Evolutionary conservation across 2,329 filamentous ascomycete species (phyloP).

Genomic region (Fusarium sp.): DNA sequence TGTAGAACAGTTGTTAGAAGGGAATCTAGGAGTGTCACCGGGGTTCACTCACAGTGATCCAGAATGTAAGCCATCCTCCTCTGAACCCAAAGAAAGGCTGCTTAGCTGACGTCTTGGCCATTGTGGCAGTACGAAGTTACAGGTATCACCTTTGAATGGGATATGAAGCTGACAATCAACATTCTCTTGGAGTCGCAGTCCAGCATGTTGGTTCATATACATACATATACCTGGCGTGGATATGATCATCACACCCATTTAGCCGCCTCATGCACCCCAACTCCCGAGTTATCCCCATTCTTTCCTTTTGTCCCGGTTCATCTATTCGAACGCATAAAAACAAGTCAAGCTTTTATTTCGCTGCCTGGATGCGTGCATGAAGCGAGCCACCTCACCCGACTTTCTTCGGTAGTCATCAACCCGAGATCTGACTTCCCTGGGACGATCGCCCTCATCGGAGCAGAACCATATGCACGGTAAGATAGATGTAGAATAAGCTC

Average conservation of each 20-base stretch:
- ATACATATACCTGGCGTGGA: neutral
- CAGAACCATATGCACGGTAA: too few relatives aligned
- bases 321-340: neutral
- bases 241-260: constrained; percentile 11
- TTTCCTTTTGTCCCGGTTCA: neutral
- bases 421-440: neutral
- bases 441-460: neutral
- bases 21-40: too few relatives aligned
- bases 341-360: neutral
- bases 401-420: neutral
- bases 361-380: constrained; percentile 8
- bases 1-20: neutral
- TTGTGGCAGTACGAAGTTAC: neutral
- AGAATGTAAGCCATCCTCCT: constrained; percentile 33
- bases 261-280: neutral
- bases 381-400: neutral
- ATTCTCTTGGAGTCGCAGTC: neutral
- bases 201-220: neutral
- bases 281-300: constrained; percentile 8
- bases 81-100: constrained; percentile 20
- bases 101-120: neutral
- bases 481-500: neutral
- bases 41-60: constrained; percentile 20
- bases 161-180: too few relatives aligned
- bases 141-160: fast-evolving